phyloP scores from a whole-genome alignment of 495 filamentous ascomycete genomes.

The Beverwykella pulmonaria region DNA sequence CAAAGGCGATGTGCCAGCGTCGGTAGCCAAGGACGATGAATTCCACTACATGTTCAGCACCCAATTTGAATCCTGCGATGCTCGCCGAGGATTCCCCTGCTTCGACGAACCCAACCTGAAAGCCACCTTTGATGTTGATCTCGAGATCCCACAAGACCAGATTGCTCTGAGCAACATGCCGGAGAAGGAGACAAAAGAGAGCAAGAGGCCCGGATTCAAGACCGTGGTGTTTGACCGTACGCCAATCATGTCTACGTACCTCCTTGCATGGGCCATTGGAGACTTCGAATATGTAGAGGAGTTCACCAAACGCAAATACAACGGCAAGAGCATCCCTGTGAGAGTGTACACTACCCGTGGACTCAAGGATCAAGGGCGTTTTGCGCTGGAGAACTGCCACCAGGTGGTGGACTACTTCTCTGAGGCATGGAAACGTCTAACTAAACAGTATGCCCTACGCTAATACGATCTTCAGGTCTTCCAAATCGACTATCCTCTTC shows the following conservation, averaged over 20 bases:
- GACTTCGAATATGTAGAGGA: constrained; percentile 96
- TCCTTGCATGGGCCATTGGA: constrained; percentile 93
- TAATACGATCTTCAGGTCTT: constrained; percentile 59
- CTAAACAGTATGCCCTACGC: not conserved
- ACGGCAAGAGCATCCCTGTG: constrained; percentile 86
- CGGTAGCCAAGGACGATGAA: constrained; percentile 76
- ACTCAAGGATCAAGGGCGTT: constrained; percentile 82
- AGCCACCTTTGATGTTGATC: constrained; percentile 88
- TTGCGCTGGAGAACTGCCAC: constrained; percentile 82
- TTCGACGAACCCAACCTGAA: constrained; percentile 98
- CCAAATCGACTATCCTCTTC: constrained; percentile 90
- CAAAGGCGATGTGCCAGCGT: constrained; percentile 62
- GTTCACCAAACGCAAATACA: constrained; percentile 82
- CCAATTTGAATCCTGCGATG: constrained; percentile 96
- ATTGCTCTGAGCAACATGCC: constrained; percentile 95
- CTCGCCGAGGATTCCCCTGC: constrained; percentile 90
- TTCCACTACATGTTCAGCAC: constrained; percentile 93
- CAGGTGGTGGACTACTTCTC: constrained; percentile 94
- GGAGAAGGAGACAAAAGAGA: constrained; percentile 64
- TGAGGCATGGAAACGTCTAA: constrained; percentile 55
- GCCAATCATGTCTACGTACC: constrained; percentile 92
- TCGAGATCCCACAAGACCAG: constrained; percentile 85
- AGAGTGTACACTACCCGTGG: constrained; percentile 93
- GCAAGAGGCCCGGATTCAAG: constrained; percentile 66
- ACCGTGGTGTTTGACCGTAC: constrained; percentile 81